Conservation (phyloP, 148 eudicot genomes). For the Camellia sinensis region DNA sequence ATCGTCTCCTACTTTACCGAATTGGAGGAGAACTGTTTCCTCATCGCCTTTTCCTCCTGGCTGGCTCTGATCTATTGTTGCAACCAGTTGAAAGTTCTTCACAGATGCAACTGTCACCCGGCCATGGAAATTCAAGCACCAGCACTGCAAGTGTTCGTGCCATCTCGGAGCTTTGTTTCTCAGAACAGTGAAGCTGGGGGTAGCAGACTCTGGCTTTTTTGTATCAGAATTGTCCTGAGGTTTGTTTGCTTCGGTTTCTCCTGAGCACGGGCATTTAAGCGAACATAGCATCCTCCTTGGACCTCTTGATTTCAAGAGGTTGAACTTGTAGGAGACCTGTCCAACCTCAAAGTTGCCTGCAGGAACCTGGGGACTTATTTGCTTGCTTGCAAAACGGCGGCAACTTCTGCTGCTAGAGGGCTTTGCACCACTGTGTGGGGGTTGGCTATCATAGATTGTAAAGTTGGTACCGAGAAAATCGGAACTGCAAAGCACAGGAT, state of each 20-base stretch:
- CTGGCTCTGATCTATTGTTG: constrained; percentile 78
- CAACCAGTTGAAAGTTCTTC: constrained; percentile 88
- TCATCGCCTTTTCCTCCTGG: constrained; percentile 88
- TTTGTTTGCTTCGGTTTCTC: constrained; percentile 24
- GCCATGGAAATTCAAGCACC: constrained; percentile 98
- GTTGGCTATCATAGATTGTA: constrained; percentile 78
- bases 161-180: constrained; percentile 93
- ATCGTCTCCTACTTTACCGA: constrained; percentile 90
- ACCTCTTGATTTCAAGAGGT: constrained; percentile 89
- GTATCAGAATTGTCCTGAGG: constrained; percentile 20
- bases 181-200: constrained; percentile 41
- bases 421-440: constrained; percentile 79
- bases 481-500: constrained; percentile 49
- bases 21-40: constrained; percentile 86
- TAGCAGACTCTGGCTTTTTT: constrained; percentile 34
- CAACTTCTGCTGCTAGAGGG: constrained; percentile 64
- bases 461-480: constrained; percentile 98
- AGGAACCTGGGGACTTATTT: constrained; percentile 90
- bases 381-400: constrained; percentile 91
- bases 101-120: constrained; percentile 95
- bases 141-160: constrained; percentile 94
- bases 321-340: constrained; percentile 78
- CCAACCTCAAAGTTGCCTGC: constrained; percentile 90
- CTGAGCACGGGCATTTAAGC: constrained; percentile 51
- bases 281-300: constrained; percentile 92